Conservation (phyloP, 208 protist species). For the Trypanosoma cruzi region DNA sequence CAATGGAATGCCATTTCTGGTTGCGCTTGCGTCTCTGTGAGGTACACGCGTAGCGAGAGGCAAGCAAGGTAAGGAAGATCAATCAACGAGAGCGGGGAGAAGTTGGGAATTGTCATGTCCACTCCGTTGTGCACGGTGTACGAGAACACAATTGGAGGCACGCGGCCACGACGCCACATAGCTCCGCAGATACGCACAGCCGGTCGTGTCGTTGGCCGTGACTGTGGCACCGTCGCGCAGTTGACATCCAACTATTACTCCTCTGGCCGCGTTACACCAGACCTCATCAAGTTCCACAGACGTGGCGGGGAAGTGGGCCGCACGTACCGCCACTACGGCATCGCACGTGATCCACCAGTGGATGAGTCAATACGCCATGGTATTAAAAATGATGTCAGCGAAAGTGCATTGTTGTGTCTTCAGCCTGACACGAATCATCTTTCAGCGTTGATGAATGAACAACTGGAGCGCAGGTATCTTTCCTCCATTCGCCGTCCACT, state of each 20-base stretch:
- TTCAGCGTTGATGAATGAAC: constrained; percentile 64
- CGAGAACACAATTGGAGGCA: constrained; percentile 28
- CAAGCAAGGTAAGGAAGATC: not conserved
- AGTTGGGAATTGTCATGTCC: not conserved
- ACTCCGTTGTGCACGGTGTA: constrained; percentile 13
- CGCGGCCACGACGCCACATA: constrained; percentile 54
- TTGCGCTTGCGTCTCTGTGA: not conserved
- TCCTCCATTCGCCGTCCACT: constrained; percentile 54
- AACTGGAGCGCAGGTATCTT: constrained; percentile 64
- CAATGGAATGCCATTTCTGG: not conserved
- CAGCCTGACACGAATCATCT: constrained; percentile 65
- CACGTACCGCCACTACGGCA: constrained; percentile 48
- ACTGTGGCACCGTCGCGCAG: constrained; percentile 44
- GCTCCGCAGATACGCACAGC: constrained; percentile 80
- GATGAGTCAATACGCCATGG: constrained; percentile 59
- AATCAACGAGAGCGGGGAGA: not conserved
- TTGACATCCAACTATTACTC: constrained; percentile 78
- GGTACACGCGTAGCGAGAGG: not conserved
- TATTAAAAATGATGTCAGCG: constrained; percentile 27
- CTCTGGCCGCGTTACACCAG: constrained; percentile 44
- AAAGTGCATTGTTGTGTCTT: constrained; percentile 59
- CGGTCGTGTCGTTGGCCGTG: constrained; percentile 51
- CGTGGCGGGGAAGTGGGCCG: constrained; percentile 64
- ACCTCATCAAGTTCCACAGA: constrained; percentile 56
- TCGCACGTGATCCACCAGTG: constrained; percentile 43